Evolutionary conservation across 2,329 filamentous ascomycete genomes (phyloP).

Genomic region (Corniculantispora saksenae): DNA sequence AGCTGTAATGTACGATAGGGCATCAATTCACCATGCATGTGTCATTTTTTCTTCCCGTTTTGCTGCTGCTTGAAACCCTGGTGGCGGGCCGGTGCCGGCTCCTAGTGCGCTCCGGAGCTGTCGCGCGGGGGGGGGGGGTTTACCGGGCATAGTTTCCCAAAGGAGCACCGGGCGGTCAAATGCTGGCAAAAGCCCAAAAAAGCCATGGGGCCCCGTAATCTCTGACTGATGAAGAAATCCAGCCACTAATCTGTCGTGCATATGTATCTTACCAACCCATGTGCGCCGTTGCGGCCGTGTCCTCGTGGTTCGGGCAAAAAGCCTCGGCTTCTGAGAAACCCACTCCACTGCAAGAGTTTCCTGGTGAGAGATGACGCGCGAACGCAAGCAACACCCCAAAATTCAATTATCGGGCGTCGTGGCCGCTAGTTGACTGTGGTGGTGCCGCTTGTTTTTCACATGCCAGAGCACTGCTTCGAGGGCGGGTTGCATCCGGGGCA

Average conservation of each 20-base stretch:
- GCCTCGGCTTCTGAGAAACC: conserved; percentile 7
- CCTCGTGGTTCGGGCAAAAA: background rate
- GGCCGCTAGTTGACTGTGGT: too few relatives aligned
- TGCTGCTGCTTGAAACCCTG: background rate
- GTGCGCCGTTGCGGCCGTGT: background rate
- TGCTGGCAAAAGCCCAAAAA: too few relatives aligned
- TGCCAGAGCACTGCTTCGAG: too few relatives aligned
- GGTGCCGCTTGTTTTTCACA: too few relatives aligned
- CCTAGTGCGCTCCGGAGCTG: background rate
- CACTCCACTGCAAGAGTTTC: too few relatives aligned
- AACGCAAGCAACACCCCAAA: too few relatives aligned
- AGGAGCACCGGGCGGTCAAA: background rate
- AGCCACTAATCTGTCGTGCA: background rate
- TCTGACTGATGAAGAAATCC: background rate
- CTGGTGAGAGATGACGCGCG: too few relatives aligned
- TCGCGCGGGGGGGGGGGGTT: background rate
- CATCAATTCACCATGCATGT: background rate
- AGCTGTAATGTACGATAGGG: background rate
- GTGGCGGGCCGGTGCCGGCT: conserved; percentile 6
- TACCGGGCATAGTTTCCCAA: conserved; percentile 12
- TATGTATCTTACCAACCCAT: background rate
- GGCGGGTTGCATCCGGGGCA: too few relatives aligned
- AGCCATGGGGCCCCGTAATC: too few relatives aligned
- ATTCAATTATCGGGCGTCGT: too few relatives aligned
- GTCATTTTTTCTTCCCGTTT: background rate